Base-by-base conservation (phyloP, 1,284 basidiomycete genomes). In the Butyriboletus appendiculatus region DNA sequence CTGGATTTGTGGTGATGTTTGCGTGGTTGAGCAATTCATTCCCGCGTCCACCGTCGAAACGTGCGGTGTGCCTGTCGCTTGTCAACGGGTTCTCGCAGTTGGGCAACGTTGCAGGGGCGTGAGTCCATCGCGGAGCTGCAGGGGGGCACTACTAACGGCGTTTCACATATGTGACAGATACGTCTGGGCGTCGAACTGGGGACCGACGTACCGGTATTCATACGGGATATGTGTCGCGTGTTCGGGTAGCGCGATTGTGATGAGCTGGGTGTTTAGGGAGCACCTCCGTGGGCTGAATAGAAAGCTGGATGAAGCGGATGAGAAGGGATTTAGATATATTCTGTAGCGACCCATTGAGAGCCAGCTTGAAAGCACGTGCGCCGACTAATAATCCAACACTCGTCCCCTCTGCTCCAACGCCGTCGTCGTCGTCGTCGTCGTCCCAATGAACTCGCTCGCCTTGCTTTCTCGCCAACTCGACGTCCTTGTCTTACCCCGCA, bases 401-500 rank as follows among this genome's bases (percentile, higher is more conserved):
- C n/a, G 18, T 30, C 53, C 38, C 22, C 24, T 26, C 15, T 42
- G 26, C 24, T 10, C n/a, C 15, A 34, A 28, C 24, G 24, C 5
- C 24, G 24, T 24, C 46, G 14, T 30, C 33, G 24, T 26, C 26
- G 26, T 26, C 26, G 32, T 37, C 42, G 5, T 30, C 51, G 38
- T 34, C 39, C 18, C 46, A 15, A 89, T 89, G 86, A 88, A 89
- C 73, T 85, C 85, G 60, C 80, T 89, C 62, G 75, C 78, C 11
- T 83, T 86, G 71, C 75, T 89, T 49, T 86, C 87, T 58, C 82
- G 83, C 62, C 83, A 86, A 64, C 81, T 86, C 73, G 85, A 88
- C 71, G 81, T 79, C 51, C 72, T 85, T 55, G 79, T 81, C 46
- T 72, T 80, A 7, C 55, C 75, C 30, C 58, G 72, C 67, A 74